phyloP scores from a whole-genome alignment of 805 yeast species.

The Lipomyces lipofer region DNA sequence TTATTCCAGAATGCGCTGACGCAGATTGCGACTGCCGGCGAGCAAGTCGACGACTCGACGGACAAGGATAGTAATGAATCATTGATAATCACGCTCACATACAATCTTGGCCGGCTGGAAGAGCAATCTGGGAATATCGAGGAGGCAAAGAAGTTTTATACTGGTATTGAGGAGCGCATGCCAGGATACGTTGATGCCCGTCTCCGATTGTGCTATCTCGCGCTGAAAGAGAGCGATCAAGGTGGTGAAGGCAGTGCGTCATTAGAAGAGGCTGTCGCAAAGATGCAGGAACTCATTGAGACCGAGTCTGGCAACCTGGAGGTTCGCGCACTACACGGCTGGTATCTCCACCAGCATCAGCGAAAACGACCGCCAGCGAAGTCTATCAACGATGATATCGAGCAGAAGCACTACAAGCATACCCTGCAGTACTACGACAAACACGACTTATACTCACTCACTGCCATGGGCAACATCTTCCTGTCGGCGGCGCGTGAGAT shows the following conservation, averaged over 20 bases:
- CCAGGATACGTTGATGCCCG: slow-evolving; percentile 77
- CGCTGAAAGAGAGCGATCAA: slow-evolving; percentile 47
- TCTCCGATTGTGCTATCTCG: slow-evolving; percentile 65
- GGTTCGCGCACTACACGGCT: slow-evolving; percentile 86
- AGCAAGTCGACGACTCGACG: slow-evolving; percentile 27
- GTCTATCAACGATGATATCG: slow-evolving; percentile 59
- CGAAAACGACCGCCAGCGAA: slow-evolving; percentile 36
- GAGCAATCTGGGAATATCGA: slow-evolving; percentile 50
- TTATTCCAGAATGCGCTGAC: slow-evolving; percentile 54
- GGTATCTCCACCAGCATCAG: slow-evolving; percentile 62
- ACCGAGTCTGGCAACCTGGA: slow-evolving; percentile 66
- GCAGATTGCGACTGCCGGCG: slow-evolving; percentile 24
- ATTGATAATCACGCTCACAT: slow-evolving; percentile 50
- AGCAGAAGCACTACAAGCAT: slow-evolving; percentile 77
- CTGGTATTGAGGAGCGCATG: slow-evolving; percentile 53
- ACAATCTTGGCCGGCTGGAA: slow-evolving; percentile 73
- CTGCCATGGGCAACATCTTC: slow-evolving; percentile 87
- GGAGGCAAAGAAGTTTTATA: slow-evolving; percentile 50
- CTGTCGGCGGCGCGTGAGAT: slow-evolving; percentile 74
- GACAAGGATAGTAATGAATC: slow-evolving; percentile 37
- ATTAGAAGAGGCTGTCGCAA: slow-evolving; percentile 43
- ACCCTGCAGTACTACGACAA: slow-evolving; percentile 75
- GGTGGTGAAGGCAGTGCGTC: slow-evolving; percentile 33
- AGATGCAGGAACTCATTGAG: slow-evolving; percentile 56
- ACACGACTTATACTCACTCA: slow-evolving; percentile 86